Evolutionary conservation across 2,329 filamentous ascomycete species (phyloP).

Genomic region (Neofusicoccum parvum): DNA sequence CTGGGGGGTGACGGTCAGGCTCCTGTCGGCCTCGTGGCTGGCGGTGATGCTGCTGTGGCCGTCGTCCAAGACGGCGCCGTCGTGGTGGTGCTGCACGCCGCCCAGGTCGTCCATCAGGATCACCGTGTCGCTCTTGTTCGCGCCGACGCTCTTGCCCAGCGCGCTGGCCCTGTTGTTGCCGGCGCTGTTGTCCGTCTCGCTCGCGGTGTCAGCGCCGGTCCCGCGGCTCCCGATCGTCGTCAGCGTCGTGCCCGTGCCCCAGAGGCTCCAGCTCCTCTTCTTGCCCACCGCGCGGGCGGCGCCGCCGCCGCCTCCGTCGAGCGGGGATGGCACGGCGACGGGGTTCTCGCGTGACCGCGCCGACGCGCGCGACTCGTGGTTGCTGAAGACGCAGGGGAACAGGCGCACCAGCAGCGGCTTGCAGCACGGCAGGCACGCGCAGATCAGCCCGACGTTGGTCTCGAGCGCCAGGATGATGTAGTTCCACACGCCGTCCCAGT

Average conservation of each 20-base stretch:
- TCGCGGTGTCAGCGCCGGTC: background rate
- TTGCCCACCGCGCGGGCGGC: background rate
- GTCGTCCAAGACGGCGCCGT: background rate
- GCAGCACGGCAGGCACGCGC: constrained; percentile 36
- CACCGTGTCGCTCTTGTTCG: background rate
- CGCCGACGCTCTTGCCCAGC: background rate
- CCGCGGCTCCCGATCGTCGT: background rate
- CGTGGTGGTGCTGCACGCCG: background rate
- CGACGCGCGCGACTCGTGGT: background rate
- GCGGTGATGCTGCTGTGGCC: background rate
- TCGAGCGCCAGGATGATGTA: constrained; percentile 35
- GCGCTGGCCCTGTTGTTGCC: background rate
- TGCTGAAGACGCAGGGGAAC: constrained; percentile 50
- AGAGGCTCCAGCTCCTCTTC: background rate
- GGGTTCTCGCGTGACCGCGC: too few species aligned
- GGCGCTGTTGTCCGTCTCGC: background rate
- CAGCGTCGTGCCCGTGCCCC: background rate
- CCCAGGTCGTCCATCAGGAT: constrained; percentile 16
- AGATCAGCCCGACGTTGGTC: constrained; percentile 33
- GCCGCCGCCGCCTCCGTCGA: too few species aligned
- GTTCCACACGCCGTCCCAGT: constrained; percentile 33
- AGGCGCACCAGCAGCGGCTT: constrained; percentile 34
- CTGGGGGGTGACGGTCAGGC: background rate
- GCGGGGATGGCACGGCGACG: too few species aligned
- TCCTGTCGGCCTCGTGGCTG: background rate